phyloP scores from a whole-genome alignment of 2,329 filamentous ascomycete genomes.

The Alternaria novae-zelandiae region DNA sequence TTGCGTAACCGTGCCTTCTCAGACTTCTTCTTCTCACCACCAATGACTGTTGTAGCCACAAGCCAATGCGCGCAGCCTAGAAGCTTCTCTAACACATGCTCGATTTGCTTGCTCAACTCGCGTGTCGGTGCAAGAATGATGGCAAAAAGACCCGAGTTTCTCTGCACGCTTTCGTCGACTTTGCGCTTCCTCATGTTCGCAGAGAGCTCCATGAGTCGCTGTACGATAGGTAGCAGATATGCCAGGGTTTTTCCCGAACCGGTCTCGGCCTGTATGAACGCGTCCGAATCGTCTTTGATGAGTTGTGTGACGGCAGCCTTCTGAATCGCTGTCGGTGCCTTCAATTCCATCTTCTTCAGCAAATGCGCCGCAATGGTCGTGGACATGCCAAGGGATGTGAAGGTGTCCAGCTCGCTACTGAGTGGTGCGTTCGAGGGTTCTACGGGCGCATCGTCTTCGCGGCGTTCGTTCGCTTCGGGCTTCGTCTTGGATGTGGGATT shows the following conservation, averaged over 20 bases:
- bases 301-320: slow-evolving; percentile 85
- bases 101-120: slow-evolving; percentile 93
- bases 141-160: slow-evolving; percentile 89
- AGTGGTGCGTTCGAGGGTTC: slow-evolving; percentile 91
- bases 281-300: slow-evolving; percentile 80
- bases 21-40: slow-evolving; percentile 75
- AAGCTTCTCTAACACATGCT: slow-evolving; percentile 81
- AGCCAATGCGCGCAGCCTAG: slow-evolving; percentile 93
- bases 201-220: slow-evolving; percentile 80
- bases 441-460: slow-evolving; percentile 56
- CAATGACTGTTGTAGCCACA: slow-evolving; percentile 83
- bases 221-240: slow-evolving; percentile 91
- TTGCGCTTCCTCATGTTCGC: slow-evolving; percentile 55
- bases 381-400: slow-evolving; percentile 84
- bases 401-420: slow-evolving; percentile 81
- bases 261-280: slow-evolving; percentile 95
- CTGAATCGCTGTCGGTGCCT: slow-evolving; percentile 93
- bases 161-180: slow-evolving; percentile 63
- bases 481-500: slow-evolving; percentile 78
- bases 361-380: slow-evolving; percentile 81
- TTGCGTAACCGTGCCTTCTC: slow-evolving; percentile 95
- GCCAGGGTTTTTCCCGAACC: slow-evolving; percentile 97
- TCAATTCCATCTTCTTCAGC: slow-evolving; percentile 82
- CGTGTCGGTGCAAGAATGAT: slow-evolving; percentile 93
- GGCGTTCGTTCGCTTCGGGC: slow-evolving; percentile 56